phyloP scores from a whole-genome alignment of 1,139 yeast genomes.

The Debaryomyces nepalensis region DNA sequence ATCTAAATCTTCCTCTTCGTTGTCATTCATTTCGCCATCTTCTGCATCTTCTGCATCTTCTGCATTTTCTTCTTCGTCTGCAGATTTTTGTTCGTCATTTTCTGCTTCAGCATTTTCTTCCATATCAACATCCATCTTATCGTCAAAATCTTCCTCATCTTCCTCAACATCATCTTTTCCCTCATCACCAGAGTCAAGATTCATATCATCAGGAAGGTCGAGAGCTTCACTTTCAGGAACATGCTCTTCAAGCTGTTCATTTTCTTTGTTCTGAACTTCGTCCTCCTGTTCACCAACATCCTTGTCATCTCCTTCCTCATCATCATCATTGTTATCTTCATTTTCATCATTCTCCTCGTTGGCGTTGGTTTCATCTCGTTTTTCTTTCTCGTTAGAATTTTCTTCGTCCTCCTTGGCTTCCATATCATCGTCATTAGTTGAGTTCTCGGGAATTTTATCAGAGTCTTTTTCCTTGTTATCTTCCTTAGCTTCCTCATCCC shows the following conservation, averaged over 20 bases:
- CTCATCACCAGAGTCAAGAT: conserved; percentile 74
- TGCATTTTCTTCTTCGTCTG: conserved; percentile 21
- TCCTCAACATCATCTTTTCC: conserved; percentile 45
- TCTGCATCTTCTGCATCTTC: conserved; percentile 27
- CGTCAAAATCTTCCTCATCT: conserved; percentile 22
- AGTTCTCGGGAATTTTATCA: conserved; percentile 64
- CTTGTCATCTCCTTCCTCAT: conserved; percentile 57
- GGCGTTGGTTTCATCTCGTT: conserved; percentile 31
- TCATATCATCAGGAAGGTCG: conserved; percentile 86
- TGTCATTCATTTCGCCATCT: conserved; percentile 24
- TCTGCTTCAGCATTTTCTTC: conserved; percentile 28
- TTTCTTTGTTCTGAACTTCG: conserved; percentile 72
- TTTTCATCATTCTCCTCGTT: conserved; percentile 27
- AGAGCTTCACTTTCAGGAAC: conserved; percentile 83
- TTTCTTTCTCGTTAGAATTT: conserved; percentile 42
- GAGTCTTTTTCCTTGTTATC: conserved; percentile 74
- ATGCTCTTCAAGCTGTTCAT: conserved; percentile 68
- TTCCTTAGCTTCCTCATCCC: conserved; percentile 92
- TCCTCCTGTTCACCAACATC: conserved; percentile 83
- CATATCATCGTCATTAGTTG: conserved; percentile 60
- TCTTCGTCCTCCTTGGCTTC: conserved; percentile 64
- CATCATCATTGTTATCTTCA: conserved; percentile 38
- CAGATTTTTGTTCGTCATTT: conserved; percentile 21
- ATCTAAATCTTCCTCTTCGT: conserved; percentile 27
- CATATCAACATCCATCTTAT: conserved; percentile 24